Evolutionary conservation across 352 stramenopile species (phyloP).

Genomic region (Elongisporangium senticosum): DNA sequence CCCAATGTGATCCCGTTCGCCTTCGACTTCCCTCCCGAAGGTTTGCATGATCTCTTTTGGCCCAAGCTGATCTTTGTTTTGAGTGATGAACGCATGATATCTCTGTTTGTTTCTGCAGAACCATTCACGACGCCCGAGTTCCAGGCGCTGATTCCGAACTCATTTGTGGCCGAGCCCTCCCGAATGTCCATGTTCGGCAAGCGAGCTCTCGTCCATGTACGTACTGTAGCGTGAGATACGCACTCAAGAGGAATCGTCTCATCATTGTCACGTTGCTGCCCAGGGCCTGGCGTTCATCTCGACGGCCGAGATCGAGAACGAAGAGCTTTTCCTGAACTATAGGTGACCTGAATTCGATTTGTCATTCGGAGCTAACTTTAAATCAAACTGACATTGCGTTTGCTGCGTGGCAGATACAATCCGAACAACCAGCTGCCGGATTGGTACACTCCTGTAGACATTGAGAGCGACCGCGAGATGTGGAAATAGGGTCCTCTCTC

Average conservation of each 20-base stretch:
- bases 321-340: conserved; percentile 87
- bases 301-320: conserved; percentile 71
- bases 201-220: conserved; percentile 78
- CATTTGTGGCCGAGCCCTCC: conserved; percentile 74
- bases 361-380: too few species aligned
- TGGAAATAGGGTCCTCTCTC: conserved; percentile 44
- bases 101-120: conserved; percentile 19
- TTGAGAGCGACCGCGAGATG: conserved; percentile 76
- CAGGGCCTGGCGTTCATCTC: conserved; percentile 75
- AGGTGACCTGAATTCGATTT: too few species aligned
- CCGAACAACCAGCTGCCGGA: conserved; percentile 58
- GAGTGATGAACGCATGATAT: neutral
- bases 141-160: conserved; percentile 75
- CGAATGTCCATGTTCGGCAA: conserved; percentile 82
- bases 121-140: conserved; percentile 58
- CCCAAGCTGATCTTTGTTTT: neutral
- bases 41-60: conserved; percentile 13
- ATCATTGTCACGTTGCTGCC: conserved; percentile 1
- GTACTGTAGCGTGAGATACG: neutral
- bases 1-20: conserved; percentile 80
- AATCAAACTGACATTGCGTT: too few species aligned
- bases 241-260: neutral
- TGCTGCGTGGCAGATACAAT: conserved; percentile 53
- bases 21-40: conserved; percentile 76
- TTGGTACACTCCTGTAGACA: conserved; percentile 81